phyloP scores from a whole-genome alignment of 2,329 filamentous ascomycete genomes.

The Xylariaceae sp. region DNA sequence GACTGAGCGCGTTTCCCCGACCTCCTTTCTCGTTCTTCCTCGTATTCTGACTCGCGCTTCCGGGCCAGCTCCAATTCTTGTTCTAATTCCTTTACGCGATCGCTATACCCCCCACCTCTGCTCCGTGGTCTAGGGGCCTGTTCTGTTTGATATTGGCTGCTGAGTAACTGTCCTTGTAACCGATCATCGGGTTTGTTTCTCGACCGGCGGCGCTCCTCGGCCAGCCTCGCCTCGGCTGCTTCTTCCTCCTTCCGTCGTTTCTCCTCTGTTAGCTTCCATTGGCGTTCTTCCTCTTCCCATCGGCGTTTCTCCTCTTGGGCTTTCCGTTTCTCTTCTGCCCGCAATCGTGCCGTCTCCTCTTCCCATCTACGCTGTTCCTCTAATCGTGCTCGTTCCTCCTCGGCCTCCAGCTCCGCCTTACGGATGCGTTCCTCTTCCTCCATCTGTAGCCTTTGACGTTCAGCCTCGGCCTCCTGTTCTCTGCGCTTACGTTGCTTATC shows the following conservation, averaged over 20 bases:
- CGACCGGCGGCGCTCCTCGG: slow-evolving; percentile 66
- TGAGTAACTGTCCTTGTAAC: slow-evolving; percentile 81
- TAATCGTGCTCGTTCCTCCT: slow-evolving; percentile 63
- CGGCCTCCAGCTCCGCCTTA: slow-evolving; percentile 52
- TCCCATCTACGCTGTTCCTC: slow-evolving; percentile 71
- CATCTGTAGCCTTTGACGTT: slow-evolving; percentile 57
- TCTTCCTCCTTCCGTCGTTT: slow-evolving; percentile 71
- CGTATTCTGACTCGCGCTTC: slow-evolving; percentile 64
- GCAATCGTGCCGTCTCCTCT: slow-evolving; percentile 61
- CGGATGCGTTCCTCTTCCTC: slow-evolving; percentile 56
- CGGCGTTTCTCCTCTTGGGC: slow-evolving; percentile 70
- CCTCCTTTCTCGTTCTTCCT: slow-evolving; percentile 59
- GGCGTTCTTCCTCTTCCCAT: slow-evolving; percentile 77
- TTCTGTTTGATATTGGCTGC: slow-evolving; percentile 82
- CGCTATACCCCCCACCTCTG: slow-evolving; percentile 54
- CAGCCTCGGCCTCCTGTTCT: slow-evolving; percentile 61
- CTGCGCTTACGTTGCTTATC: slow-evolving; percentile 77
- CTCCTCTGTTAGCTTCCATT: slow-evolving; percentile 79
- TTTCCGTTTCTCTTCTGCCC: slow-evolving; percentile 64
- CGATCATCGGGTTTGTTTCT: slow-evolving; percentile 65
- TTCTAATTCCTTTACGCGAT: slow-evolving; percentile 80
- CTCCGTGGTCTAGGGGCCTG: slow-evolving; percentile 50
- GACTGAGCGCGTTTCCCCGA: slow-evolving; percentile 35
- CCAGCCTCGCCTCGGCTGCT: slow-evolving; percentile 68
- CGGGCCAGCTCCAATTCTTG: slow-evolving; percentile 65